phyloP scores from a whole-genome alignment of 495 filamentous ascomycete species.

The Haplographium delicatum region DNA sequence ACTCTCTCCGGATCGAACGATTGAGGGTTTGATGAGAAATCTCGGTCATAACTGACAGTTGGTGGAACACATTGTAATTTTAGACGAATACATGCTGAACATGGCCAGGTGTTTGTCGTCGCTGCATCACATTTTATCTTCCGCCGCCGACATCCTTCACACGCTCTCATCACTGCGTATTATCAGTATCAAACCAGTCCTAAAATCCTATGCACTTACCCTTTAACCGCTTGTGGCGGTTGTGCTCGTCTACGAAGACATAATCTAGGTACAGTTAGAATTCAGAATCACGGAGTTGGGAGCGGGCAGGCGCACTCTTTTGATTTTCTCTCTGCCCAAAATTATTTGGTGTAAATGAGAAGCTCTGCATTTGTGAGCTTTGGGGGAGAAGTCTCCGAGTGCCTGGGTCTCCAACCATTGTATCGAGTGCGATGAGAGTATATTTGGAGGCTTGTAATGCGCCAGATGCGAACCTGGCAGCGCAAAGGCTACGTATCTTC shows the following conservation, averaged over 20 bases:
- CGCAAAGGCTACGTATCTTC: too few species aligned
- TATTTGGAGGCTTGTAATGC: too few species aligned
- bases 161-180: slow-evolving; percentile 87
- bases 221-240: slow-evolving; percentile 94
- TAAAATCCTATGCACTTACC: slow-evolving; percentile 46
- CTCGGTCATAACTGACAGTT: slow-evolving; percentile 79
- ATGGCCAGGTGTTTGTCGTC: slow-evolving; percentile 97
- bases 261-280: slow-evolving; percentile 58
- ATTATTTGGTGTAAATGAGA: slow-evolving; percentile 55
- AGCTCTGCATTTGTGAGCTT: slow-evolving; percentile 48
- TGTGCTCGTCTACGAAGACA: slow-evolving; percentile 99
- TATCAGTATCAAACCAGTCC: slow-evolving; percentile 21
- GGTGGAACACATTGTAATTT: slow-evolving; percentile 93
- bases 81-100: slow-evolving; percentile 85
- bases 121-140: slow-evolving; percentile 98
- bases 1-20: slow-evolving; percentile 41
- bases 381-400: slow-evolving; percentile 54
- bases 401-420: slow-evolving; percentile 52
- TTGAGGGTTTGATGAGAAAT: slow-evolving; percentile 47
- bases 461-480: too few species aligned
- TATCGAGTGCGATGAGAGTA: slow-evolving; percentile 3
- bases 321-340: slow-evolving; percentile 56
- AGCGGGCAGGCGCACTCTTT: slow-evolving; percentile 47
- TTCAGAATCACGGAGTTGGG: neutral
- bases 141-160: slow-evolving; percentile 87